Conservation (phyloP, 2,329 filamentous ascomycete genomes). For the Fusarium sp. region DNA sequence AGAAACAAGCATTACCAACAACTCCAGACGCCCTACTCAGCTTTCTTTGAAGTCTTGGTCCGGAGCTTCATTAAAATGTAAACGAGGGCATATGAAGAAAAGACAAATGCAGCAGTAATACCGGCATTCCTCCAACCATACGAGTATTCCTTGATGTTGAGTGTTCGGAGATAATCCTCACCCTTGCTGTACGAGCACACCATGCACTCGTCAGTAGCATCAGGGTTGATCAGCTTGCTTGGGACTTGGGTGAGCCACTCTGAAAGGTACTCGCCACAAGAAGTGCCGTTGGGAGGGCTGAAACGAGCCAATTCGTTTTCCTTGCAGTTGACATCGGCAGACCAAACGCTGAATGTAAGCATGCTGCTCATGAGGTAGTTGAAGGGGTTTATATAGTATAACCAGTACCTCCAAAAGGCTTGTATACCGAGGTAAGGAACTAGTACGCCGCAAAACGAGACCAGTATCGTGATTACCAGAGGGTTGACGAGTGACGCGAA, state of each 20-base stretch:
- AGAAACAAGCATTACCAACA: too few species aligned
- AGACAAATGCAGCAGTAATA: slow-evolving; percentile 67
- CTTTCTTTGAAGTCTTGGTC: slow-evolving; percentile 62
- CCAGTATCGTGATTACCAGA: slow-evolving; percentile 66
- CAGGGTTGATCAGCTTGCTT: slow-evolving; percentile 69
- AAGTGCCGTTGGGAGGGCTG: slow-evolving; percentile 62
- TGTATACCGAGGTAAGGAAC: slow-evolving; percentile 74
- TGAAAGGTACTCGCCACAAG: slow-evolving; percentile 69
- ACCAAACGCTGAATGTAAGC: slow-evolving; percentile 65
- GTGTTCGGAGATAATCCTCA: slow-evolving; percentile 67
- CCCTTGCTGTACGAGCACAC: slow-evolving; percentile 72
- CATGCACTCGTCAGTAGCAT: slow-evolving; percentile 65
- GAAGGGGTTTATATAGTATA: slow-evolving; percentile 72
- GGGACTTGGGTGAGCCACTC: slow-evolving; percentile 59
- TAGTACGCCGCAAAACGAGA: slow-evolving; percentile 80
- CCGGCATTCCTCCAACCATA: slow-evolving; percentile 76
- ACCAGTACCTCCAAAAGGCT: slow-evolving; percentile 75
- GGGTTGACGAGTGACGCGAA: slow-evolving; percentile 70
- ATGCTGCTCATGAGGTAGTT: slow-evolving; percentile 70
- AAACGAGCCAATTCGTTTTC: slow-evolving; percentile 64
- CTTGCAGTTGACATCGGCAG: slow-evolving; percentile 59
- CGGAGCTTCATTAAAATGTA: slow-evolving; percentile 61
- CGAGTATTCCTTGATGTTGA: slow-evolving; percentile 71
- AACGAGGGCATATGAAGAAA: slow-evolving; percentile 64
- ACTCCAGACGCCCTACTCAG: slow-evolving; percentile 44